Evolutionary conservation across 805 yeast species (phyloP), one percentile per base, ranked within the genome.

Genomic region (Kluyveromyces wickerhamii): DNA sequence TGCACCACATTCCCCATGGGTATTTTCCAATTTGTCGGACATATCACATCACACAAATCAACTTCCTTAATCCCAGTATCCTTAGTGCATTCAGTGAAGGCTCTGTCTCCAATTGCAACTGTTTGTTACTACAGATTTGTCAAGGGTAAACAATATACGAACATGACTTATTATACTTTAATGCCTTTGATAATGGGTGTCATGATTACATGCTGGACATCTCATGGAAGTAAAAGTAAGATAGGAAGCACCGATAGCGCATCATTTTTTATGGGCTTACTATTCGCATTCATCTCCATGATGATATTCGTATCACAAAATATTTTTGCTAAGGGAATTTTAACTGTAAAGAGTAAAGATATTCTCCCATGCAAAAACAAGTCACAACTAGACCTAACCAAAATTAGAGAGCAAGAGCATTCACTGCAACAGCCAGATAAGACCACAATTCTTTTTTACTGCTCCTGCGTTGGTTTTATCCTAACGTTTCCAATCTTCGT

Each of bases 61-160:
- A 87, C 96, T 2, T 72, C 88, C 2, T 59, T 83, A 41, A 84
- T 92, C 34, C 96, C 96, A 0, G 96, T 92, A n/a, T 83, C 96
- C 4, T 63, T 88, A 44, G 96, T 92, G 14, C 96, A 89, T 57
- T 87, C 96, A 7, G 78, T 89, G 47, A 92, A 92, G 62, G 92
- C 96, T 2, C 65, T 89, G 24, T 79, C 94, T 21, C 98, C 98
- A 2, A 66, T 89, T 17, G 73, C 85, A 32, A 89, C 97, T 0
- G 96, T 92, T 9, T 57, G 75, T 20, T 83, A 84, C 27, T 87
- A 87, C 60, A 67, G 82, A 44, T 40, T 77, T 9, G 36, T 79
- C 24, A 81, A 79, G 52, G 65, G 69, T 20, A 71, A 66, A 31
- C 60, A 63, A 29, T 89, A 83, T 66, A 67, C 69, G 35, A 32